Percentiles rank a stretch among this genome's conserved stretches.
These are phyloP conservation scores for Naegleria gruberi DNA, from an alignment of 208 protist genomes.

Conservation along the genomic window DNA sequence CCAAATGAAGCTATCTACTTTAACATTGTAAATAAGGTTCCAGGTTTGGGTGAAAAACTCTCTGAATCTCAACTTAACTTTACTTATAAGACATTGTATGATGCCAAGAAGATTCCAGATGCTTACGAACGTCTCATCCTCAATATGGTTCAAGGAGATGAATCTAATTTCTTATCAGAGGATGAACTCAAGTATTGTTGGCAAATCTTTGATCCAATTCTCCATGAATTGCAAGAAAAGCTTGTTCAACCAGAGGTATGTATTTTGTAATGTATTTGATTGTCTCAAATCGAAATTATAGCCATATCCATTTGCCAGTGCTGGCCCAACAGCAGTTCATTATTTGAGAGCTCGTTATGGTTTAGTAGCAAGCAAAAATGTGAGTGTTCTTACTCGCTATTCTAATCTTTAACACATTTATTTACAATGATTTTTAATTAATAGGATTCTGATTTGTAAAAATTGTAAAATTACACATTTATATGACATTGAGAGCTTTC, in stretches of 20 bases:
- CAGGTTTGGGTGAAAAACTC: constrained; percentile 44
- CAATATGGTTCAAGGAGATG: constrained; percentile 65
- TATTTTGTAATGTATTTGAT: neutral
- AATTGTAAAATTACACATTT: too few species aligned
- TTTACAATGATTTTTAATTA: neutral
- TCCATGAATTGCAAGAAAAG: constrained; percentile 68
- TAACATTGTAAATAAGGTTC: constrained; percentile 73
- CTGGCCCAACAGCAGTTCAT: constrained; percentile 64
- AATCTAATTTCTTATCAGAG: constrained; percentile 75
- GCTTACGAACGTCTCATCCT: constrained; percentile 79
- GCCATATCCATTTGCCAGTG: constrained; percentile 56
- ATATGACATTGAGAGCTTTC: neutral
- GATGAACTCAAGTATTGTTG: constrained; percentile 79
- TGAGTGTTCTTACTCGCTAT: neutral
- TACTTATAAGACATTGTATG: constrained; percentile 62
- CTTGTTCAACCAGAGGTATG: constrained; percentile 52
- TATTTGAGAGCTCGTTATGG: constrained; percentile 23
- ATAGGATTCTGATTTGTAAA: neutral
- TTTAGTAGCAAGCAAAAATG: neutral
- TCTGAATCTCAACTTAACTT: constrained; percentile 64
- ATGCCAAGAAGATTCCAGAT: constrained; percentile 65
- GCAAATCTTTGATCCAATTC: constrained; percentile 75
- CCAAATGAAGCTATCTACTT: constrained; percentile 80
- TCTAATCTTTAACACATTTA: neutral
- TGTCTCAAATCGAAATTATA: neutral